A percentile compares a stretch with the other conserved stretches of the same genome.
These are phyloP conservation scores for Alisma plantagoaquatica DNA, from an alignment of 106 monocot species.

Conservation along the genomic window DNA sequence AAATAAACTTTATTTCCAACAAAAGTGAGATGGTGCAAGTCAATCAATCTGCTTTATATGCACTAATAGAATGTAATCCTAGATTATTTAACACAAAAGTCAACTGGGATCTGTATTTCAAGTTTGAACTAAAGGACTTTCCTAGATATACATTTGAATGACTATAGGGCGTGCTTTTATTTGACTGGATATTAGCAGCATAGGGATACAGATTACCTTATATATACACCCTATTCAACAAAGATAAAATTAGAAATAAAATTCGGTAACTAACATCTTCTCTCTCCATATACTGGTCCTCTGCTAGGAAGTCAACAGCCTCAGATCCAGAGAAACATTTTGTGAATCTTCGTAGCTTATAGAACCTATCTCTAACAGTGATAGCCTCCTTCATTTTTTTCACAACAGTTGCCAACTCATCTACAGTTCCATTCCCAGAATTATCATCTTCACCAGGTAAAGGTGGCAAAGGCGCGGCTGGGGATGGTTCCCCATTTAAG, in stretches of 20 bases:
- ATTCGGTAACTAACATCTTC: slow-evolving; percentile 52
- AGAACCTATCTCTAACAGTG: slow-evolving; percentile 55
- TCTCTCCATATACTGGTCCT: slow-evolving; percentile 82
- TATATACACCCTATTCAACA: no score
- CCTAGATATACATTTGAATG: no score
- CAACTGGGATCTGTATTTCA: no score
- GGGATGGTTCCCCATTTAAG: slow-evolving; percentile 46
- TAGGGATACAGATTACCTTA: no score
- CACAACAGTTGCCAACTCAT: slow-evolving; percentile 71
- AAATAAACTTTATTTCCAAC: no score
- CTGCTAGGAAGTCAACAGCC: slow-evolving; percentile 83
- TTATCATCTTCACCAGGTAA: slow-evolving; percentile 90
- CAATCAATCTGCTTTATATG: no score
- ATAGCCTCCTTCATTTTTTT: slow-evolving; percentile 80
- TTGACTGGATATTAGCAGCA: no score
- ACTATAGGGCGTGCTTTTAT: no score
- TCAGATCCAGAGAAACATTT: slow-evolving; percentile 90
- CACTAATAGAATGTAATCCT: no score
- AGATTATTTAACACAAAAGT: no score
- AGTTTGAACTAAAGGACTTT: no score
- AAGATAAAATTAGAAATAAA: neutral
- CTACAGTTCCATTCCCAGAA: slow-evolving; percentile 64
- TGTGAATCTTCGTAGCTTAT: slow-evolving; percentile 80
- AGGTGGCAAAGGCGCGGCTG: slow-evolving; percentile 69
- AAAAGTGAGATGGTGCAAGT: no score